phyloP scores from a whole-genome alignment of 208 protist genomes.

The Leishmania gerbilli region DNA sequence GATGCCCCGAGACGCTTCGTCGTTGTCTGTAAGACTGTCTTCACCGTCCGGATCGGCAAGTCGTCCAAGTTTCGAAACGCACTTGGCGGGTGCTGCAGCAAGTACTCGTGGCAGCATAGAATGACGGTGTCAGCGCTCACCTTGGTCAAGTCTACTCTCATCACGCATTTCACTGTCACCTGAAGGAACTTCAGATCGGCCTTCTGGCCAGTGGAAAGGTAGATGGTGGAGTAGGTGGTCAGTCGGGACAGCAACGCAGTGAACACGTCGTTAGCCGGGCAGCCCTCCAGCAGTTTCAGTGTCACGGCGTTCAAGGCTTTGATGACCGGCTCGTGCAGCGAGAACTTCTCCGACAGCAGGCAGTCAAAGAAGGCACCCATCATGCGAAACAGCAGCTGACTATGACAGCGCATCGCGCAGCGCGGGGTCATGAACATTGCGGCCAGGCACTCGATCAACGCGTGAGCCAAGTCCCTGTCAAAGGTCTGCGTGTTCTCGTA shows the following conservation, averaged over 20 bases:
- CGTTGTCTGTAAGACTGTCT: conserved; percentile 84
- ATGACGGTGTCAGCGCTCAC: conserved; percentile 78
- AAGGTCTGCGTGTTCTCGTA: conserved; percentile 70
- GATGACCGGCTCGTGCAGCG: conserved; percentile 62
- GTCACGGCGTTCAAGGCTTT: conserved; percentile 86
- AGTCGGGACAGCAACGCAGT: conserved; percentile 79
- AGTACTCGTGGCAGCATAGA: conserved; percentile 86
- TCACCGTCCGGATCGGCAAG: conserved; percentile 86
- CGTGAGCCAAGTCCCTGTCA: conserved; percentile 54
- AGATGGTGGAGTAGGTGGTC: conserved; percentile 80
- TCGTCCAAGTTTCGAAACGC: conserved; percentile 86
- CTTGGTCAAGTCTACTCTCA: conserved; percentile 60
- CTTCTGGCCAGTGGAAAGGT: conserved; percentile 64
- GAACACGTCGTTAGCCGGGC: conserved; percentile 77
- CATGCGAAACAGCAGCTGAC: conserved; percentile 67
- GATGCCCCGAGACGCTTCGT: conserved; percentile 50
- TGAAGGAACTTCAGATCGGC: conserved; percentile 89
- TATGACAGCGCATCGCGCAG: conserved; percentile 64
- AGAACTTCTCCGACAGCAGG: conserved; percentile 84
- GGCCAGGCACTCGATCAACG: conserved; percentile 68
- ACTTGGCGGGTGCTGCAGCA: conserved; percentile 88
- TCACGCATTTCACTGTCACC: conserved; percentile 89
- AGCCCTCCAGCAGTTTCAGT: conserved; percentile 71
- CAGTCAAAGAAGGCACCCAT: conserved; percentile 85
- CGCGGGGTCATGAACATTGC: conserved; percentile 58